Evolutionary conservation across 2,329 filamentous ascomycete species (phyloP).

Genomic region (Fusarium nelsonii): DNA sequence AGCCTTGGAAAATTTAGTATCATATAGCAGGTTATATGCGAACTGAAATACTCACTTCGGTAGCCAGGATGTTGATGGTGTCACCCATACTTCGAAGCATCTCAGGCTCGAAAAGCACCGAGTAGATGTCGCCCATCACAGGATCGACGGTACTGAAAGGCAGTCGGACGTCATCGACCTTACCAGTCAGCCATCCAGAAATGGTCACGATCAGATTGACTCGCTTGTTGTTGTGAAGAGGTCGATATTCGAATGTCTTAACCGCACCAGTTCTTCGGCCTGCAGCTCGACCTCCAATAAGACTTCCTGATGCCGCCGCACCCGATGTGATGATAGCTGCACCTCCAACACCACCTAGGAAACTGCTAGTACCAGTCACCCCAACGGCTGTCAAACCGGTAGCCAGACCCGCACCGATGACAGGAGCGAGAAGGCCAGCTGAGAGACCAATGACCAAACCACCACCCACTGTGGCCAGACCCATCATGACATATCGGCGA

Average conservation of each 20-base stretch:
- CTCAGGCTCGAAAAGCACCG: slow-evolving; percentile 96
- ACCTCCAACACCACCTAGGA: slow-evolving; percentile 90
- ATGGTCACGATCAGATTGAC: slow-evolving; percentile 96
- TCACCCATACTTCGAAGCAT: slow-evolving; percentile 98
- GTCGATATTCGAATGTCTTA: slow-evolving; percentile 95
- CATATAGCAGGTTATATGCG: background rate
- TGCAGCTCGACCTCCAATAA: slow-evolving; percentile 89
- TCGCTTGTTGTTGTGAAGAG: slow-evolving; percentile 96
- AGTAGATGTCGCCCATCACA: slow-evolving; percentile 98
- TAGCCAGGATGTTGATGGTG: slow-evolving; percentile 97
- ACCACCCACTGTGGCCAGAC: slow-evolving; percentile 93
- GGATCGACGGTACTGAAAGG: slow-evolving; percentile 97
- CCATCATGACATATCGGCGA: slow-evolving; percentile 93
- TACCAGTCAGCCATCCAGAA: slow-evolving; percentile 98
- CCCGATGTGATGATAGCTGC: slow-evolving; percentile 94
- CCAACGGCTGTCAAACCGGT: slow-evolving; percentile 96
- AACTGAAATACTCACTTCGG: slow-evolving; percentile 75
- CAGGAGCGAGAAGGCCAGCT: slow-evolving; percentile 88
- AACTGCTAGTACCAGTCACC: slow-evolving; percentile 87
- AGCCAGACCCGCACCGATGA: slow-evolving; percentile 93
- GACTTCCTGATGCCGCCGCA: slow-evolving; percentile 85
- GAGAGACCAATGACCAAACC: slow-evolving; percentile 95
- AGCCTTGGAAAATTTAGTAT: slow-evolving; percentile 66
- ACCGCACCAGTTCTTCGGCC: slow-evolving; percentile 89
- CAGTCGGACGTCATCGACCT: slow-evolving; percentile 93